Percentiles rank a stretch among this genome's conserved stretches.
Conservation (phyloP, 2,329 filamentous ascomycete genomes). For the Sarocladium brachiariae region DNA sequence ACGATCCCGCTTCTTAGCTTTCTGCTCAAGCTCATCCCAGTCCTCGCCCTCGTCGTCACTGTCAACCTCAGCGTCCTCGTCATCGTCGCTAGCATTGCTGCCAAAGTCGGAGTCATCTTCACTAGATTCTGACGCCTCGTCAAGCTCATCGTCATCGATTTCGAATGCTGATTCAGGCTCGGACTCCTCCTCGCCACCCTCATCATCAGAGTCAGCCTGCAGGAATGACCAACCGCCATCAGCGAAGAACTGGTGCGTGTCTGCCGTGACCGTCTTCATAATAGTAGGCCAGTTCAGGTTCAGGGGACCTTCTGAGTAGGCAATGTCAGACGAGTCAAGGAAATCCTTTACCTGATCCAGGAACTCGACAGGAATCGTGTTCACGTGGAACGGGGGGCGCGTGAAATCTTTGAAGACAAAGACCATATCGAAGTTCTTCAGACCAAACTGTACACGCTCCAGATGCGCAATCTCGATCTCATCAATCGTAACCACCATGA, state of each 20-base stretch:
- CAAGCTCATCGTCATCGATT: conserved; percentile 78
- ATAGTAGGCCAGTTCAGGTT: conserved; percentile 99
- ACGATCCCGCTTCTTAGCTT: conserved; percentile 78
- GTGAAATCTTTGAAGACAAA: conserved; percentile 98
- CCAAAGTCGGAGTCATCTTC: conserved; percentile 87
- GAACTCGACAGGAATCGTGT: conserved; percentile 94
- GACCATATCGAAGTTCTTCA: conserved; percentile 98
- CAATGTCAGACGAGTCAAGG: conserved; percentile 91
- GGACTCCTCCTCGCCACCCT: conserved; percentile 68
- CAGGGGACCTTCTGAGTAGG: conserved; percentile 87
- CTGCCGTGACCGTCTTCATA: conserved; percentile 96
- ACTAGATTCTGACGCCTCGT: conserved; percentile 67
- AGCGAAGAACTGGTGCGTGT: conserved; percentile 90
- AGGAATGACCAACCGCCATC: conserved; percentile 96
- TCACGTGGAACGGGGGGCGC: conserved; percentile 85
- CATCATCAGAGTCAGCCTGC: conserved; percentile 78
- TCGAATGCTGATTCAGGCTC: conserved; percentile 92
- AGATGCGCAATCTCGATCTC: conserved; percentile 96
- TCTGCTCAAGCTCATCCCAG: conserved; percentile 91
- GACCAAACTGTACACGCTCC: conserved; percentile 90
- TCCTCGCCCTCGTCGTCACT: conserved; percentile 77
- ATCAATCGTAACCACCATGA: conserved; percentile 89
- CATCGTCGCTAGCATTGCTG: conserved; percentile 78
- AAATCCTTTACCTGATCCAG: conserved; percentile 96
- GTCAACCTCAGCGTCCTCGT: conserved; percentile 54